Conservation (phyloP, 176 grass and related monocot species). For the Oryza brachyantha region DNA sequence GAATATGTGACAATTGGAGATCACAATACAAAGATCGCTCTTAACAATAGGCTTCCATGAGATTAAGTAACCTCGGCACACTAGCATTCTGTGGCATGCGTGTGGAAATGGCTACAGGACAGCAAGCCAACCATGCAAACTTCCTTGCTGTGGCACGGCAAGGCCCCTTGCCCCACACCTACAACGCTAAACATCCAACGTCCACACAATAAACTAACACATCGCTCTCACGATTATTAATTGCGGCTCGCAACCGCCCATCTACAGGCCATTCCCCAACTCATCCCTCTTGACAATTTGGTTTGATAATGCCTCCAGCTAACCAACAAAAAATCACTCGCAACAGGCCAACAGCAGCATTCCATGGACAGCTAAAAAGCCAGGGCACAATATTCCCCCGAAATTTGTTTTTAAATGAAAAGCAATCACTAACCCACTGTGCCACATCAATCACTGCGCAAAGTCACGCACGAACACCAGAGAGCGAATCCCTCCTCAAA, state of each 20-base stretch:
- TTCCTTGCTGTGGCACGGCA: constrained; percentile 31
- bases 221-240: constrained; percentile 44
- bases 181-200: constrained; percentile 14
- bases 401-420: neutral
- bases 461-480: neutral
- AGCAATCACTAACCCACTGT: neutral
- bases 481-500: neutral
- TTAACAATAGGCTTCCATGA: neutral
- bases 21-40: neutral
- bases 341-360: neutral
- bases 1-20: neutral
- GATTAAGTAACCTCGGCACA: neutral
- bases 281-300: constrained; percentile 18
- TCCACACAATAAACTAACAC: constrained; percentile 39
- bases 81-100: neutral
- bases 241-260: constrained; percentile 34
- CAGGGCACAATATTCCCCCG: constrained; percentile 31
- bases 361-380: constrained; percentile 24
- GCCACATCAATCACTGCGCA: neutral
- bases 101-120: constrained; percentile 5
- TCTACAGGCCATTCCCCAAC: constrained; percentile 29
- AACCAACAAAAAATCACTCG: neutral
- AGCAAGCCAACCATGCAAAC: constrained; percentile 1
- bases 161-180: neutral
- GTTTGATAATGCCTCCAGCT: neutral